Evolutionary conservation across 306 rosid genomes (phyloP), one percentile per base, ranked within the genome.

Genomic region (Dalbergia oliveri): DNA sequence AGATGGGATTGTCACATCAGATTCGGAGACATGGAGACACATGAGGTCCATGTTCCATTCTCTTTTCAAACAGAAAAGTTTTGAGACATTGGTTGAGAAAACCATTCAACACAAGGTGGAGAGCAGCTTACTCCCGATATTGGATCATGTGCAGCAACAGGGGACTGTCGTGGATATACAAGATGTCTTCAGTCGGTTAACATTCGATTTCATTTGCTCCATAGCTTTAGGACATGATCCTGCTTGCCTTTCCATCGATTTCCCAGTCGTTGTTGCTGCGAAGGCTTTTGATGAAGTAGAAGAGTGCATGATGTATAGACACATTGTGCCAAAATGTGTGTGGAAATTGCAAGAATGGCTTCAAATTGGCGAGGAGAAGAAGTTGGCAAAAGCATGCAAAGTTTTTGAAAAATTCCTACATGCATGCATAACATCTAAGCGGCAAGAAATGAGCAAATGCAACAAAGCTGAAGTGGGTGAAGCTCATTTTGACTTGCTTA

Each of bases 331-430:
- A 0, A 41, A 14, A 1, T 11, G 0, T 15, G 14, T 83, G 4
- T 88, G 94, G 94, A 87, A 86, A 47, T 16, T 88, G 0, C 84
- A 85, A 8, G 80, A 63, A 31, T 79, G 85, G 79, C 74, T 91
- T 16, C 86, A 79, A 9, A 23, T 91, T 9, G 93, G 93, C 1
- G 44, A 72, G 9, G 88, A 88, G 61, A 75, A 66, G 72, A 85
- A 80, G 66, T 11, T 79, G 63, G 78, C 12, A 0, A 13, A 77
- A 51, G 87, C 90, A 11, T 15, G 66, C 37, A 37, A 39, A 1
- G 23, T 50, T 26, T 74, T 88, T 5, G 87, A 88, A 3, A 34
- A 78, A 4, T 85, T 79, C 57, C 13, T 88, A n/a, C 23, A 64
- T 33, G n/a, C 66, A 16, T 65, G 85, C 18, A 66, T 91, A 43